Percentiles rank a stretch among this genome's conserved stretches.
phyloP scores from a whole-genome alignment of 768 basidiomycete genomes.

The Tylopilus subfusipes region DNA sequence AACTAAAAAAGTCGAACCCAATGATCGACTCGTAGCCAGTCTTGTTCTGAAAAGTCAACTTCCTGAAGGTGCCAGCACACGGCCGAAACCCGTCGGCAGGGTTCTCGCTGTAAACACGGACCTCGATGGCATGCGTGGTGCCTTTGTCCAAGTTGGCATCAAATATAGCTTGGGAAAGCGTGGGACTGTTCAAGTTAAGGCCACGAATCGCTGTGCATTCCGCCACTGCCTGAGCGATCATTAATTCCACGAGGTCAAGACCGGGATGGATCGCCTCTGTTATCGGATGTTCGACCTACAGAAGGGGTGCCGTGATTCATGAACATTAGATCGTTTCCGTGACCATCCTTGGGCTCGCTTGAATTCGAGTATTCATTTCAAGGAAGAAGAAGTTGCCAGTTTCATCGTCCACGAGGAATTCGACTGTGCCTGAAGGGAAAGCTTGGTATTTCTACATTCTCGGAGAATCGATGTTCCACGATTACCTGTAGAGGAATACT shows the following conservation, averaged over 20 bases:
- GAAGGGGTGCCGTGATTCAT: not conserved
- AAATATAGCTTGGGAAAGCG: constrained; percentile 40
- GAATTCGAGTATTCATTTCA: constrained; percentile 70
- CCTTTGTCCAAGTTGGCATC: constrained; percentile 19
- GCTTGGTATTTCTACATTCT: not conserved
- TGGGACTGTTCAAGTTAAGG: constrained; percentile 17
- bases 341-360: constrained; percentile 30
- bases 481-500: constrained; percentile 58
- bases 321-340: not conserved
- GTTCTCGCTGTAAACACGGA: constrained; percentile 61
- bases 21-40: constrained; percentile 59
- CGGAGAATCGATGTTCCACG: not conserved
- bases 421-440: constrained; percentile 50
- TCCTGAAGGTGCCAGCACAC: constrained; percentile 60
- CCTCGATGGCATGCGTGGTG: constrained; percentile 47
- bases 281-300: constrained; percentile 65
- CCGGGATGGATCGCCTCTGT: constrained; percentile 54
- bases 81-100: constrained; percentile 55
- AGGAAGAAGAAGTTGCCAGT: constrained; percentile 60
- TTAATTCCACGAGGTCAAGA: constrained; percentile 61
- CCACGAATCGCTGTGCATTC: constrained; percentile 26
- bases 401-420: constrained; percentile 57
- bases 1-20: constrained; percentile 41
- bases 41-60: constrained; percentile 40
- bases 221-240: constrained; percentile 55